phyloP scores from a whole-genome alignment of 176 grass and related monocot genomes.

The Chloris gayana region DNA sequence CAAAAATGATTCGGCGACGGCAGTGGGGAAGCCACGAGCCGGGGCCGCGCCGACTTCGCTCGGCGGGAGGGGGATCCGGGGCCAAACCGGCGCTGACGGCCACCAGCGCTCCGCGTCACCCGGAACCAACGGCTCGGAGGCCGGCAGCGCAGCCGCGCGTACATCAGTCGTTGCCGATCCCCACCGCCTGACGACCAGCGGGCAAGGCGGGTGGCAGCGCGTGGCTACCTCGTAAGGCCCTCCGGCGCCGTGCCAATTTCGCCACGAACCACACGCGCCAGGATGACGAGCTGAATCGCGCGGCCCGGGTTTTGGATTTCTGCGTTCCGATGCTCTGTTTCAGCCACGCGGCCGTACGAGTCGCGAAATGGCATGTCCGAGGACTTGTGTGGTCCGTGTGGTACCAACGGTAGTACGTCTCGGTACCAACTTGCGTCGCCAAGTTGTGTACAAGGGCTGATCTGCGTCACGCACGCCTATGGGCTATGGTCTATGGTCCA shows the following conservation, averaged over 20 bases:
- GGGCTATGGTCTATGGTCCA: not conserved
- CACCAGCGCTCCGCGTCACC: constrained; percentile 28
- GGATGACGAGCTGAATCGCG: not conserved
- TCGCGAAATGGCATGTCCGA: not conserved
- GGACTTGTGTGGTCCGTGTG: constrained; percentile 11
- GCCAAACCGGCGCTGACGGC: constrained; percentile 8
- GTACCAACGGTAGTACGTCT: not conserved
- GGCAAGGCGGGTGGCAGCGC: not conserved
- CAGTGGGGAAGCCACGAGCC: constrained; percentile 30
- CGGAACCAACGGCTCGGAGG: constrained; percentile 5
- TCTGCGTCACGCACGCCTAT: not conserved
- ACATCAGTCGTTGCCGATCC: not conserved
- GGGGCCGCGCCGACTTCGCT: constrained; percentile 26
- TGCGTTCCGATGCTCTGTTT: not conserved
- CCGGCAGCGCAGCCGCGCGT: not conserved
- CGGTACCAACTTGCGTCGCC: not conserved
- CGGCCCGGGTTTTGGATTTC: not conserved
- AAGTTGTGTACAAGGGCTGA: not conserved
- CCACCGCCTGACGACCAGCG: not conserved
- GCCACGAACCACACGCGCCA: not conserved
- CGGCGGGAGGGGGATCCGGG: not conserved
- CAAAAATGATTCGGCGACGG: not conserved
- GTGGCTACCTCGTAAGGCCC: too few relatives aligned
- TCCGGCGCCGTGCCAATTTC: not conserved
- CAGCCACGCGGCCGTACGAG: not conserved